These are phyloP conservation scores for Acacia confusa DNA, from an alignment of 306 rosid genomes.

Conservation along the genomic window DNA sequence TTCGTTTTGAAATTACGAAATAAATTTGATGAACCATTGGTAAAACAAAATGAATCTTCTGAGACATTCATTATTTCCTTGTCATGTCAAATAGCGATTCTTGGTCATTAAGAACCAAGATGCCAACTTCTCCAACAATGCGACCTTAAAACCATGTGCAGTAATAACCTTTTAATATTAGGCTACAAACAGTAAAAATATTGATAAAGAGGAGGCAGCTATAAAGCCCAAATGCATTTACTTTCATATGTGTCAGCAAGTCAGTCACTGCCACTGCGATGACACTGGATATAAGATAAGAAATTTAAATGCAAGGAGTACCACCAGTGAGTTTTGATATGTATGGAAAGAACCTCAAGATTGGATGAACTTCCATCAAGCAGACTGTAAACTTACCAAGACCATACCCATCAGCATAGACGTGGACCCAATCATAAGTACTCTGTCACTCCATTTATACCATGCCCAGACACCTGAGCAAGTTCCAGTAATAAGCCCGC, in stretches of 20 bases:
- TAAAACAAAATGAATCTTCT: neutral
- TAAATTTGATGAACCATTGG: neutral
- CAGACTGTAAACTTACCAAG: slow-evolving; percentile 59
- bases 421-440: slow-evolving; percentile 90
- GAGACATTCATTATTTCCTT: slow-evolving; percentile 4
- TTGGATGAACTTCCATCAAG: slow-evolving; percentile 2
- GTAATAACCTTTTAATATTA: neutral
- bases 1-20: neutral
- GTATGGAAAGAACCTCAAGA: neutral
- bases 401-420: slow-evolving; percentile 97
- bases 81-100: neutral
- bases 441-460: slow-evolving; percentile 71
- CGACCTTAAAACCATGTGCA: neutral
- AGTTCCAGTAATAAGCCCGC: slow-evolving; percentile 92
- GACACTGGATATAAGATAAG: neutral
- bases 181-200: neutral
- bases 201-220: neutral
- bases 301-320: neutral
- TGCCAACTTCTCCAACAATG: neutral
- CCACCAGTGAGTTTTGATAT: neutral
- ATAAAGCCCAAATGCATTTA: neutral
- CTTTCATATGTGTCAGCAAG: neutral
- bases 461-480: slow-evolving; percentile 96
- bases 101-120: neutral
- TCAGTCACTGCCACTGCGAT: neutral